These are phyloP conservation scores for Kluyveromyces sp. DNA, from an alignment of 1,139 yeast species.

Conservation along the genomic window DNA sequence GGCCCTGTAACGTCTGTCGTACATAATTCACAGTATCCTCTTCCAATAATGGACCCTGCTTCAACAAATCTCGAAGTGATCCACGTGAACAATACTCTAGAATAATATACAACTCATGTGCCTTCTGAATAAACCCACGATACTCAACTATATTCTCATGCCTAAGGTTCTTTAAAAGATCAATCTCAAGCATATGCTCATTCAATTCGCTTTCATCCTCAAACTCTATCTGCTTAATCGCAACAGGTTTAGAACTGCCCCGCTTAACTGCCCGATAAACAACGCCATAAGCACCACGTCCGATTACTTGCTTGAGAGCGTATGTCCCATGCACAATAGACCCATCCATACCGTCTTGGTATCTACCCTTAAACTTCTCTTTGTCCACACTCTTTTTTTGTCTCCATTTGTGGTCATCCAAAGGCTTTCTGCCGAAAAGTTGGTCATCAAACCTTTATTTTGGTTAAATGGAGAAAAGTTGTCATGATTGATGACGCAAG, in stretches of 20 bases:
- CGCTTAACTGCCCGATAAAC: slow-evolving; percentile 65
- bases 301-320: slow-evolving; percentile 54
- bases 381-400: background rate
- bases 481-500: background rate
- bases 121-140: slow-evolving; percentile 76
- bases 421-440: slow-evolving; percentile 1
- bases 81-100: slow-evolving; percentile 84
- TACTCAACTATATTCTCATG: slow-evolving; percentile 86
- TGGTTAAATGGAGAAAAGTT: slow-evolving; percentile 2
- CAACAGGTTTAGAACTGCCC: slow-evolving; percentile 62
- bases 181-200: slow-evolving; percentile 76
- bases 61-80: slow-evolving; percentile 64
- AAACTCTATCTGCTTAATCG: slow-evolving; percentile 73
- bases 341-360: background rate
- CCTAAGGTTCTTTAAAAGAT: slow-evolving; percentile 68
- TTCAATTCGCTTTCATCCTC: slow-evolving; percentile 45
- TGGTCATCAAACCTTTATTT: slow-evolving; percentile 2
- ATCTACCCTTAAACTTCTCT: background rate
- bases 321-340: slow-evolving; percentile 26
- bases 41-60: slow-evolving; percentile 48
- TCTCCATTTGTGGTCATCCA: slow-evolving; percentile 3
- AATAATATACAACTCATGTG: slow-evolving; percentile 60
- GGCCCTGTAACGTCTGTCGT: slow-evolving; percentile 66
- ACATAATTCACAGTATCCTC: slow-evolving; percentile 51
- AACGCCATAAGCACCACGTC: slow-evolving; percentile 74